Conservation (phyloP, 331 rosid species). For the Rhamnella rubrinervis region DNA sequence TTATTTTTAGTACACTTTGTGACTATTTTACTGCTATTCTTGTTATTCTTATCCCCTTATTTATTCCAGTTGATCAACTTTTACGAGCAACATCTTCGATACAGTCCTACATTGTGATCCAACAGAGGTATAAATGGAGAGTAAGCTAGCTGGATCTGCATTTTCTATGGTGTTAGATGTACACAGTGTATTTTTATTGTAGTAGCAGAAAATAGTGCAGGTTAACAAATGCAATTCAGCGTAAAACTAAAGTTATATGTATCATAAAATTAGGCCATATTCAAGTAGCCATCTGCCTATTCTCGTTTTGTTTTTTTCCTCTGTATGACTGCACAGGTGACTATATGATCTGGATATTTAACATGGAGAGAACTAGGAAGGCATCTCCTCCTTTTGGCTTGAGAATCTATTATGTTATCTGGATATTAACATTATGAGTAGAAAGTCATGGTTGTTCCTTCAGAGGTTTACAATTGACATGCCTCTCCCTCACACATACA, state of each 20-base stretch:
- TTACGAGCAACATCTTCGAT: conserved; percentile 90
- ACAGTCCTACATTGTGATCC: conserved; percentile 45
- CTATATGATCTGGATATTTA: conserved; percentile 16
- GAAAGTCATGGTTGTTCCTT: neutral
- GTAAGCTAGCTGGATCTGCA: conserved; percentile 23
- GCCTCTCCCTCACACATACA: too few relatives aligned
- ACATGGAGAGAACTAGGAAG: conserved; percentile 7
- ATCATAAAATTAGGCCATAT: conserved; percentile 9
- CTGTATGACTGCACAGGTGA: neutral
- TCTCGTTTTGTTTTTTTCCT: conserved; percentile 9
- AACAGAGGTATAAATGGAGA: conserved; percentile 23
- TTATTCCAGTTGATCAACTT: conserved; percentile 75
- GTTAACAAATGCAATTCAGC: conserved; percentile 29
- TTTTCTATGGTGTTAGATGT: conserved; percentile 26
- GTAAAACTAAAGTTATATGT: conserved; percentile 13
- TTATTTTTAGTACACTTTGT: neutral
- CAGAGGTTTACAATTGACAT: too few relatives aligned
- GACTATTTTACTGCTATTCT: neutral
- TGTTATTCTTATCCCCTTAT: conserved; percentile 15
- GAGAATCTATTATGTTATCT: conserved; percentile 3
- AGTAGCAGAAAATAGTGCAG: conserved; percentile 35
- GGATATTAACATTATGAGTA: conserved; percentile 12
- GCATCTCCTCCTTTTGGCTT: neutral
- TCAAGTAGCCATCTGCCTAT: conserved; percentile 21
- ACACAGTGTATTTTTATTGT: conserved; percentile 33